Evolutionary conservation across 2,329 filamentous ascomycete genomes (phyloP), one percentile per base, ranked within the genome.

Genomic region (Fusarium duplospermum): DNA sequence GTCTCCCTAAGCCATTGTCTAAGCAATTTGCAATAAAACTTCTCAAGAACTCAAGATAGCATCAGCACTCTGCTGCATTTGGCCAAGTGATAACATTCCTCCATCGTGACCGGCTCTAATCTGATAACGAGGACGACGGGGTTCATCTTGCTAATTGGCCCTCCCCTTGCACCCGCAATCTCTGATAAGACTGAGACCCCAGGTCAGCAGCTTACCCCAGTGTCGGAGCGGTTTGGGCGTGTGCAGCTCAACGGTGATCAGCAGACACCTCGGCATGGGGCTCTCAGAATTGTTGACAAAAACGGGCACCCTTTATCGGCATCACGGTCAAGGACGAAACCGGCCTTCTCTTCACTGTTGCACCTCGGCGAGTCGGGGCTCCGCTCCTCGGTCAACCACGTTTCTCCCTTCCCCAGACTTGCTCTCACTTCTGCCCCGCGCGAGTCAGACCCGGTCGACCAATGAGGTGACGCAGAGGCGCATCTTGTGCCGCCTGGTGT

Each of bases 141-240:
- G 14, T 35, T 35, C 63, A 42, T 27, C 40, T 58, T 24, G 31
- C 14, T 42, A 13, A 62, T 65, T 63, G 38, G 42, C 42, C 10
- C 40, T n/a, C 38, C 47, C 62, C 14, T 45, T 54, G 20, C 59
- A 16, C 31, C 35, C 20, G 13, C 24, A 64, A 58, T 56, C 62
- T 45, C n/a, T 45, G 62, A 64, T 64, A 64, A 64, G 47, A 29
- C 63, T 65, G 62, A 70, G 45, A 13, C 56, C 24, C 9, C 10
- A 58, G 65, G 66, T 74, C 72, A 74, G 72, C 72, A 72, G 72
- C 65, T 72, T 60, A 67, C 50, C 52, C 60, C 22, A 58, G 52
- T 10, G 27, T 33, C 24, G 29, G 20, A 33, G 38, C 20, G 13
- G 10, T 11, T 20, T 35, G 35, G 63, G 33, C 35, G 65, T 54